Evolutionary conservation across 306 rosid species (phyloP).

Genomic region (Vigna angularis): DNA sequence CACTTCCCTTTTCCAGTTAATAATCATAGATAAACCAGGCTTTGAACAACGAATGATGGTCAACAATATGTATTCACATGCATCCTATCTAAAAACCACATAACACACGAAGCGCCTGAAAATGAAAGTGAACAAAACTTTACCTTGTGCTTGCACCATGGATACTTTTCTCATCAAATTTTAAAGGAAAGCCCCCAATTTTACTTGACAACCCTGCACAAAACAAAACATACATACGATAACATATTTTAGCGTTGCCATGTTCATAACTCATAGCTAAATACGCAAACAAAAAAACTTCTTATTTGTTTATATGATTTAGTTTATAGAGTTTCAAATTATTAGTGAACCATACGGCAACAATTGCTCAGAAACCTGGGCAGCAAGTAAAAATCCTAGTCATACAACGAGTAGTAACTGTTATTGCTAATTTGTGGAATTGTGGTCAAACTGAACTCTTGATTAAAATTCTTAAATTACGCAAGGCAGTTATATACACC

Average conservation of each 20-base stretch:
- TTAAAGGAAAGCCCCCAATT: slow-evolving; percentile 54
- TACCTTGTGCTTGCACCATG: slow-evolving; percentile 71
- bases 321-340: background rate
- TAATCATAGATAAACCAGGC: slow-evolving; percentile 3
- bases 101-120: slow-evolving; percentile 33
- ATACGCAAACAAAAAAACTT: background rate
- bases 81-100: slow-evolving; percentile 2
- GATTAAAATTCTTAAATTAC: slow-evolving; percentile 22
- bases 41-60: slow-evolving; percentile 16
- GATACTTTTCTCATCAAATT: slow-evolving; percentile 58
- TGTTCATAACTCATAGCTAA: background rate
- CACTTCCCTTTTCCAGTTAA: slow-evolving; percentile 20
- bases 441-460: background rate
- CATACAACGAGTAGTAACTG: background rate
- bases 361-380: background rate
- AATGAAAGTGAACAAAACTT: slow-evolving; percentile 18
- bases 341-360: background rate
- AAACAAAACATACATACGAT: slow-evolving; percentile 39
- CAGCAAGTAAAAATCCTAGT: slow-evolving; percentile 20
- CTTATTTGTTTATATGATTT: background rate
- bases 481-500: background rate
- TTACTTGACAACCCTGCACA: slow-evolving; percentile 73
- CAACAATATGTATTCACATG: slow-evolving; percentile 15
- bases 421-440: background rate
- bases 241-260: background rate